Evolutionary conservation across 2,329 filamentous ascomycete species (phyloP).

Genomic region (Volutella citrinella): DNA sequence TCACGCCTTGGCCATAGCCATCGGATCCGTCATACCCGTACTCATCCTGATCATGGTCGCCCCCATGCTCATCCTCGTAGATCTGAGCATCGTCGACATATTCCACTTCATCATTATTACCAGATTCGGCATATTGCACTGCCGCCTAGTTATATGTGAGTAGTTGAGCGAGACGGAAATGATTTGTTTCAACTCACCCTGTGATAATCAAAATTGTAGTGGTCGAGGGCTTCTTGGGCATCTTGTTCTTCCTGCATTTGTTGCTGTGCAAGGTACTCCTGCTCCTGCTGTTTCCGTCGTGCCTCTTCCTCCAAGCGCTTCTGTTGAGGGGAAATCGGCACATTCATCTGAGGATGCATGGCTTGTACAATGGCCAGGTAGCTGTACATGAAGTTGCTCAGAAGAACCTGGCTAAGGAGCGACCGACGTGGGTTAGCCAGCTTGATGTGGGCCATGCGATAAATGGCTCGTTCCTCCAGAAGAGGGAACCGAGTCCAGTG

Average conservation of each 20-base stretch:
- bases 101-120: conserved; percentile 41
- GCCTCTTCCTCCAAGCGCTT: conserved; percentile 57
- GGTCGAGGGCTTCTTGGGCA: conserved; percentile 45
- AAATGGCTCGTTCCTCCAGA: conserved; percentile 92
- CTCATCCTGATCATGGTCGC: conserved; percentile 33
- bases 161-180: neutral
- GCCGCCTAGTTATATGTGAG: conserved; percentile 32
- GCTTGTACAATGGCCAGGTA: conserved; percentile 98
- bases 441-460: conserved; percentile 98
- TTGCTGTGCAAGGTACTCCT: conserved; percentile 47
- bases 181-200: conserved; percentile 38
- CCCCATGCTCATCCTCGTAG: conserved; percentile 50
- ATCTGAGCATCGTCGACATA: conserved; percentile 52
- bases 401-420: conserved; percentile 87
- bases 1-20: conserved; percentile 35
- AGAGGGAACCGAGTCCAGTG: conserved; percentile 95
- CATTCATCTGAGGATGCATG: conserved; percentile 94
- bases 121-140: conserved; percentile 45
- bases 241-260: conserved; percentile 44
- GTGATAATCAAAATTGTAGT: conserved; percentile 53
- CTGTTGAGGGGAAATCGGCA: conserved; percentile 79
- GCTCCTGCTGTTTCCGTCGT: conserved; percentile 47
- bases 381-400: conserved; percentile 99
- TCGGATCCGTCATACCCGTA: conserved; percentile 39
- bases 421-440: conserved; percentile 93